These are phyloP conservation scores for Xylaria curta DNA, from an alignment of 495 filamentous ascomycete genomes.

Conservation along the genomic window DNA sequence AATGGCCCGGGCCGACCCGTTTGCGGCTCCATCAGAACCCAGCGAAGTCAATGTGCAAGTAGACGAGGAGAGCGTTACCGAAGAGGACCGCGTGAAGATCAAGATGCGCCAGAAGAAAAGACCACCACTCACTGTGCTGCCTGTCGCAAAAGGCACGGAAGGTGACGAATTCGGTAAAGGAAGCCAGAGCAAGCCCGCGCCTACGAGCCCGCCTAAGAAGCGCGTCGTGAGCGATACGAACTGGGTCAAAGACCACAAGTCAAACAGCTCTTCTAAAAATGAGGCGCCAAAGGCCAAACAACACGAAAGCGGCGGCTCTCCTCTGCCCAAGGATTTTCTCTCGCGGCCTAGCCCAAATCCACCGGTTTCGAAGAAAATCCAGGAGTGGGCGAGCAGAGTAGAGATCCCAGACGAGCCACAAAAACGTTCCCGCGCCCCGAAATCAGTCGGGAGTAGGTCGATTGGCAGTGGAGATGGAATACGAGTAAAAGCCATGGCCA, in stretches of 20 bases:
- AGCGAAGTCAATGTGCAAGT: slow-evolving; percentile 52
- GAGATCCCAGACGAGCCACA: slow-evolving; percentile 44
- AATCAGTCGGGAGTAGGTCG: slow-evolving; percentile 21
- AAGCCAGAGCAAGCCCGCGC: slow-evolving; percentile 34
- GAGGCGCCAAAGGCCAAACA: slow-evolving; percentile 41
- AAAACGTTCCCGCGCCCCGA: slow-evolving; percentile 20
- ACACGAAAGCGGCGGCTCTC: slow-evolving; percentile 46
- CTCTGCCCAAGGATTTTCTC: slow-evolving; percentile 59
- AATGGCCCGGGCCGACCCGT: slow-evolving; percentile 48
- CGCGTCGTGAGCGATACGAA: slow-evolving; percentile 81
- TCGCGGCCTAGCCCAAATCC: slow-evolving; percentile 57
- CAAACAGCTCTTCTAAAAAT: slow-evolving; percentile 51
- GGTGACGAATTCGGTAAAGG: slow-evolving; percentile 30
- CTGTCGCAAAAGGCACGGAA: slow-evolving; percentile 19
- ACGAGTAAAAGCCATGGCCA: slow-evolving; percentile 31
- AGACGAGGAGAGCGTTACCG: slow-evolving; percentile 55
- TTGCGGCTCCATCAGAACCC: slow-evolving; percentile 49
- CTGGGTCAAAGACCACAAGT: slow-evolving; percentile 66
- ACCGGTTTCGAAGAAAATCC: slow-evolving; percentile 55
- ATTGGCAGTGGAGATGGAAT: slow-evolving; percentile 36
- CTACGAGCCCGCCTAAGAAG: slow-evolving; percentile 65
- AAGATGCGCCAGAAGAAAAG: slow-evolving; percentile 52
- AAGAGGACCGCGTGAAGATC: slow-evolving; percentile 56
- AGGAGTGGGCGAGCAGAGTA: slow-evolving; percentile 58
- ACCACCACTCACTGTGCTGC: slow-evolving; percentile 34